Conservation (phyloP, 148 eudicot species). For the Vaccinium myrtillus region DNA sequence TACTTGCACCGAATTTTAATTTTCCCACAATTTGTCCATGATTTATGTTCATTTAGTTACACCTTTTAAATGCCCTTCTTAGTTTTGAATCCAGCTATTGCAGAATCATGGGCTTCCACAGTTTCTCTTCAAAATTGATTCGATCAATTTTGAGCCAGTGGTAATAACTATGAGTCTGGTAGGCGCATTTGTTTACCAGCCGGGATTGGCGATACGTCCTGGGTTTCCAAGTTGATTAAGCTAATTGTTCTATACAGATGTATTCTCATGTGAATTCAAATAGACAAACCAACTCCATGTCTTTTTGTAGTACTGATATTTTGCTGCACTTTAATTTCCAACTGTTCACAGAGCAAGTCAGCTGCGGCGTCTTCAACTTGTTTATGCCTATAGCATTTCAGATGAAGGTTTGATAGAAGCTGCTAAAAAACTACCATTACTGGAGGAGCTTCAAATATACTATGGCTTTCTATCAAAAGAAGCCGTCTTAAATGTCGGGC, state of each 20-base stretch:
- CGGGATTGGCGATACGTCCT: not conserved
- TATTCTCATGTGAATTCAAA: not conserved
- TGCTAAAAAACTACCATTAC: conserved; percentile 37
- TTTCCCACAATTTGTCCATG: no score
- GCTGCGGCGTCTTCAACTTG: conserved; percentile 55
- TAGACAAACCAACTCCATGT: not conserved
- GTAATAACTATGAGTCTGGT: not conserved
- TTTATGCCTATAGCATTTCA: conserved; percentile 38
- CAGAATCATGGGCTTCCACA: not conserved
- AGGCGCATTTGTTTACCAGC: not conserved
- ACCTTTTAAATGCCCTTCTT: not conserved
- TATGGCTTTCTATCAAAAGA: conserved; percentile 24
- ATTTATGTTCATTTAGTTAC: not conserved
- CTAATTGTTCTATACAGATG: not conserved
- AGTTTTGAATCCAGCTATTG: not conserved
- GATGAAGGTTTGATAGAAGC: conserved; percentile 46
- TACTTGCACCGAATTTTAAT: no score
- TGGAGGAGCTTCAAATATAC: conserved; percentile 64
- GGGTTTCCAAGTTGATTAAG: not conserved
- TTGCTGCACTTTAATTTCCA: not conserved
- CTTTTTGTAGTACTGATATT: not conserved
- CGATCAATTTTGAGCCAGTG: not conserved
- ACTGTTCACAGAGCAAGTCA: conserved; percentile 48
- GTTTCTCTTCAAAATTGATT: not conserved
- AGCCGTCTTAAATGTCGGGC: conserved; percentile 36